These are phyloP conservation scores for Cyphellophora attinorum DNA, from an alignment of 2,329 filamentous ascomycete genomes.

Conservation along the genomic window DNA sequence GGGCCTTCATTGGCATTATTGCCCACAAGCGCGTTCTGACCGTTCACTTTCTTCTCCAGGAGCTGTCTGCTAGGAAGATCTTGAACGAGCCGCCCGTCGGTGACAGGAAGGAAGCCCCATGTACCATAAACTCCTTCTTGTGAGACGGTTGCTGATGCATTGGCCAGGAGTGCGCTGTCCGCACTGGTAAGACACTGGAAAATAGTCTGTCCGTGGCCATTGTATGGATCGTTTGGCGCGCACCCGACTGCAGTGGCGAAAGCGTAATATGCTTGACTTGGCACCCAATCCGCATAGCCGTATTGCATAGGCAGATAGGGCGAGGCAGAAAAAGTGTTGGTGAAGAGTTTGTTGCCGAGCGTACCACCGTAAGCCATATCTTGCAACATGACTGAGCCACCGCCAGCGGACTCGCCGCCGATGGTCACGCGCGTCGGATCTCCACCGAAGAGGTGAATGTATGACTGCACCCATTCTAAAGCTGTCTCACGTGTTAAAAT, in stretches of 20 bases:
- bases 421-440: constrained; percentile 29
- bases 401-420: constrained; percentile 38
- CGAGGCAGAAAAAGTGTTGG: constrained; percentile 30
- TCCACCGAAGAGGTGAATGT: constrained; percentile 26
- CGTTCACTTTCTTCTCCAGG: constrained; percentile 26
- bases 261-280: constrained; percentile 36
- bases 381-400: constrained; percentile 42
- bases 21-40: constrained; percentile 25
- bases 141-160: constrained; percentile 26
- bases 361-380: constrained; percentile 42
- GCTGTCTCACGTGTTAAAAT: too few relatives aligned
- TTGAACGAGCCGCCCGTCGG: constrained; percentile 32
- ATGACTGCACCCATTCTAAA: constrained; percentile 30
- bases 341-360: constrained; percentile 25
- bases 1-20: constrained; percentile 45
- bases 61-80: constrained; percentile 30
- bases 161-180: constrained; percentile 27
- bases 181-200: constrained; percentile 33
- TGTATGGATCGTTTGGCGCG: constrained; percentile 19
- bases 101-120: constrained; percentile 36
- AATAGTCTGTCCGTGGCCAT: constrained; percentile 22
- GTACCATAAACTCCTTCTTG: constrained; percentile 27
- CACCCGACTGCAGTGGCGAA: constrained; percentile 36
- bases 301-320: constrained; percentile 49
- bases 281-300: constrained; percentile 36